phyloP scores from a whole-genome alignment of 2,329 filamentous ascomycete genomes.

The Alternaria sp. region DNA sequence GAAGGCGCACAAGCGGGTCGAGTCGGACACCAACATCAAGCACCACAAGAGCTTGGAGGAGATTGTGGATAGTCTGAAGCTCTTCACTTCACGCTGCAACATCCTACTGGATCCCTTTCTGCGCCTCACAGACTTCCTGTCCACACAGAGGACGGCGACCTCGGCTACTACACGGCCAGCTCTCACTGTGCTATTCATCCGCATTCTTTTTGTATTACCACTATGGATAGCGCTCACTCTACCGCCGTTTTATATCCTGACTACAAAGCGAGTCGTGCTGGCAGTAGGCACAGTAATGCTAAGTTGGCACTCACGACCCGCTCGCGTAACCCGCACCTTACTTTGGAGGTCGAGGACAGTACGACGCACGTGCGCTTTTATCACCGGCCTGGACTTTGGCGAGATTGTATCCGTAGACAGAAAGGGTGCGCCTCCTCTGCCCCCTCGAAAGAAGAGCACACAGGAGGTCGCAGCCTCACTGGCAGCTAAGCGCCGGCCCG shows the following conservation, averaged over 20 bases:
- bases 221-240: slow-evolving; percentile 86
- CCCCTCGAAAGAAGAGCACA: slow-evolving; percentile 55
- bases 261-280: slow-evolving; percentile 83
- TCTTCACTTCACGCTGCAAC: slow-evolving; percentile 91
- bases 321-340: slow-evolving; percentile 83
- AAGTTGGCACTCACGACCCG: slow-evolving; percentile 91
- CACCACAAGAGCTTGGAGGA: slow-evolving; percentile 96
- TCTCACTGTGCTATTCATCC: slow-evolving; percentile 86
- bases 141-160: slow-evolving; percentile 87
- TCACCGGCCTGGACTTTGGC: slow-evolving; percentile 83
- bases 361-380: slow-evolving; percentile 70
- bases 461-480: slow-evolving; percentile 58
- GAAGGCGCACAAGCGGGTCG: slow-evolving; percentile 61
- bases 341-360: slow-evolving; percentile 87
- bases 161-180: slow-evolving; percentile 91
- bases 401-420: slow-evolving; percentile 44
- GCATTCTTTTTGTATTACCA: slow-evolving; percentile 86
- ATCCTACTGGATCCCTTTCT: slow-evolving; percentile 89
- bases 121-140: slow-evolving; percentile 90
- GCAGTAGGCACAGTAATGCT: slow-evolving; percentile 84
- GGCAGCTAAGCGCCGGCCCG: slow-evolving; percentile 51
- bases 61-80: slow-evolving; percentile 91
- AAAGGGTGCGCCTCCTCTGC: slow-evolving; percentile 48
- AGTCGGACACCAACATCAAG: slow-evolving; percentile 69
- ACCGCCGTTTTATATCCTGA: slow-evolving; percentile 84